Percentiles rank a stretch among this genome's conserved stretches.
Evolutionary conservation across 306 rosid species (phyloP).

Genomic region (Mucuna pruriens): DNA sequence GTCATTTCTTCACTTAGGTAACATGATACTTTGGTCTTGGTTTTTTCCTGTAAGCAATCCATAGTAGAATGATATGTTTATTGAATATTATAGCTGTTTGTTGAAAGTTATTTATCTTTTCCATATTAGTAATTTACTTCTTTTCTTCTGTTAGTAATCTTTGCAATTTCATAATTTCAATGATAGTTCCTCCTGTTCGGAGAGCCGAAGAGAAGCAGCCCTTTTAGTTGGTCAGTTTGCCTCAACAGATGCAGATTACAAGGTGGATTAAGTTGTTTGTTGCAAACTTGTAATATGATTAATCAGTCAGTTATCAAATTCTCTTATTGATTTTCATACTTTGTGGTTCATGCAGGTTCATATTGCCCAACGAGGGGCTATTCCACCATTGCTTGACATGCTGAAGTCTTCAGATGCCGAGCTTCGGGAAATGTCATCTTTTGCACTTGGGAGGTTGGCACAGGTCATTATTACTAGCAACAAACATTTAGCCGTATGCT

Average conservation of each 20-base stretch:
- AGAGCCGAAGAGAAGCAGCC: constrained; percentile 75
- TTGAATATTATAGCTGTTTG: not conserved
- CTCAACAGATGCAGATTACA: constrained; percentile 66
- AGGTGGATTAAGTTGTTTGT: constrained; percentile 46
- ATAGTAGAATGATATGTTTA: not conserved
- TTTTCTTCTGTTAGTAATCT: not conserved
- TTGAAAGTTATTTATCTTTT: constrained; percentile 1
- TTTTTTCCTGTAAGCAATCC: not conserved
- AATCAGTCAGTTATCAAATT: not conserved
- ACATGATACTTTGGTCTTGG: not conserved
- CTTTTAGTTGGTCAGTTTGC: constrained; percentile 83
- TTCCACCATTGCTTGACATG: constrained; percentile 84
- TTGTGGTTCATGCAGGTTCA: constrained; percentile 53
- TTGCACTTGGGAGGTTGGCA: constrained; percentile 96
- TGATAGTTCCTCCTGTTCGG: constrained; percentile 62
- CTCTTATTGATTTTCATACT: constrained; percentile 1
- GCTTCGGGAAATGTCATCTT: constrained; percentile 88
- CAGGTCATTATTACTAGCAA: constrained; percentile 61
- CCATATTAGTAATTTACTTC: not conserved
- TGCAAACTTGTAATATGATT: not conserved
- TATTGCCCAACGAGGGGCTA: constrained; percentile 94
- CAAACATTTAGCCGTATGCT: not conserved
- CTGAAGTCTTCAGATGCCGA: constrained; percentile 82
- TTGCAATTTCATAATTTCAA: not conserved
- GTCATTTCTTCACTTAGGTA: constrained; percentile 67